phyloP scores from a whole-genome alignment of 129 eudicot species.

The Erigeron canadensis region DNA sequence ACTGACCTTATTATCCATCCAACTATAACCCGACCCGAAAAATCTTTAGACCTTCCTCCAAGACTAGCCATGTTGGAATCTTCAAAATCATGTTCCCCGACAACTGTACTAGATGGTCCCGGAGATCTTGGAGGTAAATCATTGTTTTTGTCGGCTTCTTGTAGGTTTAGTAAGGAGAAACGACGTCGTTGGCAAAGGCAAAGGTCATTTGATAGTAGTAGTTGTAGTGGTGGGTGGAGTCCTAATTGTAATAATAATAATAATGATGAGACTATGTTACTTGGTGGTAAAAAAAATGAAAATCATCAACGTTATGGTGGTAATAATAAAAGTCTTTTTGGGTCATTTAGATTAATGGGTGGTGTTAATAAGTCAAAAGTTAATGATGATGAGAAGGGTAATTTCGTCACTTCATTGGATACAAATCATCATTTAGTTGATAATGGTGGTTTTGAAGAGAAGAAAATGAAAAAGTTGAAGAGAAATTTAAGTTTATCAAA shows the following conservation, averaged over 20 bases:
- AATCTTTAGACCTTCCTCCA: constrained; percentile 62
- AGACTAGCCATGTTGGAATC: constrained; percentile 35
- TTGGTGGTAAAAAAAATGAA: constrained; percentile 14
- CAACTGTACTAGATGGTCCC: constrained; percentile 76
- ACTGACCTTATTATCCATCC: constrained; percentile 37
- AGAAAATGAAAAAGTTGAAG: constrained; percentile 31
- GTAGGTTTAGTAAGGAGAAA: constrained; percentile 46
- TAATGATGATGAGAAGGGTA: constrained; percentile 34
- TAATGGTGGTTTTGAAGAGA: constrained; percentile 20
- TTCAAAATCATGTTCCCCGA: constrained; percentile 65
- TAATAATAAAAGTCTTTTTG: constrained; percentile 34
- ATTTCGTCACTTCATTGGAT: constrained; percentile 41
- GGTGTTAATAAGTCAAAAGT: constrained; percentile 26
- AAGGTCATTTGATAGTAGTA: constrained; percentile 48
- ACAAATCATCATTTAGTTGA: constrained; percentile 17
- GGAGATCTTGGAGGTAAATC: constrained; percentile 32
- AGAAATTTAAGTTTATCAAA: constrained; percentile 48
- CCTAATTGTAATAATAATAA: too few relatives aligned
- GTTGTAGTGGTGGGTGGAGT: constrained; percentile 31
- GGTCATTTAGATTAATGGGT: constrained; percentile 39
- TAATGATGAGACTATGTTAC: constrained; percentile 25
- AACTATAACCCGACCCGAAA: constrained; percentile 10
- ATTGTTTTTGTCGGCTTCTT: constrained; percentile 42
- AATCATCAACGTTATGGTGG: constrained; percentile 19
- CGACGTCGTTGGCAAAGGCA: constrained; percentile 36